These are phyloP conservation scores for Castanea crenata DNA, from an alignment of 306 rosid genomes.

Conservation along the genomic window DNA sequence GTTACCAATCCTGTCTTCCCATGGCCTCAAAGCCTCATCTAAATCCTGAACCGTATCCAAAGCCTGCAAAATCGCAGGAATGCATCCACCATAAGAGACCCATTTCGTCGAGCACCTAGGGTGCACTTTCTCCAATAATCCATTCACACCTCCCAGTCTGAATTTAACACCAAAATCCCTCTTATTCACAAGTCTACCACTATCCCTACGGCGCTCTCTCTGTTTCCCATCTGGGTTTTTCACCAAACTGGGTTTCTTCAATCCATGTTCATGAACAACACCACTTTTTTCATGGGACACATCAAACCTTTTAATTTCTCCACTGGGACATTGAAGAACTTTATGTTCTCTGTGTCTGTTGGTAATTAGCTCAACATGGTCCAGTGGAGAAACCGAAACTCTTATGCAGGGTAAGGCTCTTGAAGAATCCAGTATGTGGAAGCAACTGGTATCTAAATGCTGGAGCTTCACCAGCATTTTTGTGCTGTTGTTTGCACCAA, in stretches of 20 bases:
- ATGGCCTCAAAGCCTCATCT: slow-evolving; percentile 62
- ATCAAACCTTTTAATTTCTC: slow-evolving; percentile 26
- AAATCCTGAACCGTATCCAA: slow-evolving; percentile 53
- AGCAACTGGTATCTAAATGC: slow-evolving; percentile 43
- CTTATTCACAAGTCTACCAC: slow-evolving; percentile 16
- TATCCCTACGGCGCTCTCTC: not conserved
- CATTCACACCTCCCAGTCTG: not conserved
- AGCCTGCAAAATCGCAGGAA: slow-evolving; percentile 58
- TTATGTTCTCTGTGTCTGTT: slow-evolving; percentile 25
- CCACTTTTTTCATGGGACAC: slow-evolving; percentile 10
- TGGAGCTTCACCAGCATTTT: slow-evolving; percentile 60
- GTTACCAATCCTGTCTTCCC: slow-evolving; percentile 48
- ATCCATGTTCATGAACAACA: slow-evolving; percentile 19
- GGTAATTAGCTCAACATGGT: slow-evolving; percentile 32
- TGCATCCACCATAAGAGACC: slow-evolving; percentile 50
- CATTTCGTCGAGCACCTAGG: slow-evolving; percentile 69
- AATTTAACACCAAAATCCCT: slow-evolving; percentile 17
- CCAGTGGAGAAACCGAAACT: slow-evolving; percentile 38
- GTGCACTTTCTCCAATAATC: slow-evolving; percentile 41
- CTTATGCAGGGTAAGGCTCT: slow-evolving; percentile 29
- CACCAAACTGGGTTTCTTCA: slow-evolving; percentile 29
- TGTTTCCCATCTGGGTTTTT: slow-evolving; percentile 26
- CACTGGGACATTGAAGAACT: slow-evolving; percentile 29
- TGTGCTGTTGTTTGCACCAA: not conserved
- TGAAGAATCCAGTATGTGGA: slow-evolving; percentile 34